Base-by-base conservation (phyloP, 768 basidiomycete species). In the Amanita subjunquillea region DNA sequence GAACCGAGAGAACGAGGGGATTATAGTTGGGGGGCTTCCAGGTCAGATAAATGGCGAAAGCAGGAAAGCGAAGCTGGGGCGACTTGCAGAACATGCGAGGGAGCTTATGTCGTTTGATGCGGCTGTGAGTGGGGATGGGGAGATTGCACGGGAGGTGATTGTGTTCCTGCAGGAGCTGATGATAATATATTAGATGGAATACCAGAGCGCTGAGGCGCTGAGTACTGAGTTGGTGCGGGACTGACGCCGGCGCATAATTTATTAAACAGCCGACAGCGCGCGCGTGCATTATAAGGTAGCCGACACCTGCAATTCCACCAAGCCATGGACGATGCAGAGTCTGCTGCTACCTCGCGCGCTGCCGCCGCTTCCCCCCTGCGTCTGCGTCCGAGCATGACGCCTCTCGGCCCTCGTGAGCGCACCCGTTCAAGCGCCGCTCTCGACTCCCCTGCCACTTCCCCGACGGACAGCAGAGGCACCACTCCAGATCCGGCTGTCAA, bases 41-140 rank as follows among this genome's bases (percentile, higher is more conserved):
- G 20, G 10, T 10, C 23, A 30, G 40, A 13, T 51, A 44, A 37
- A 38, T 38, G 48, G n/a, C 25, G 52, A 17, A n/a, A 59, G 53
- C 41, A 57, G 59, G 51, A 57, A 58, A 20, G 53, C 55, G 30
- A 69, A 67, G 58, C 58, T 72, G 30, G 58, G 58, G 25, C 63
- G 62, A 50, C 63, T 79, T 20, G 63, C 71, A 9, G 69, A 70
- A 3, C 73, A 77, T 55, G 76, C 76, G 3, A 63, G 64, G 42
- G 72, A 72, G 42, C 75, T 79, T 61, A 72, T 68, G n/a, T 65
- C 67, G n/a, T 75, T 77, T 56, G 78, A 76, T 58, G 62, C 49
- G 59, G 60, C 37, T 55, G 61, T 55, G 36, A 53, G 55, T 15
- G 49, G 56, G 27, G 50, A 55, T n/a, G 59, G 57, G 27, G 55